A percentile compares a stretch with the other conserved stretches of the same genome.
phyloP scores from a whole-genome alignment of 2,329 filamentous ascomycete genomes.

The Whalleya microplaca region DNA sequence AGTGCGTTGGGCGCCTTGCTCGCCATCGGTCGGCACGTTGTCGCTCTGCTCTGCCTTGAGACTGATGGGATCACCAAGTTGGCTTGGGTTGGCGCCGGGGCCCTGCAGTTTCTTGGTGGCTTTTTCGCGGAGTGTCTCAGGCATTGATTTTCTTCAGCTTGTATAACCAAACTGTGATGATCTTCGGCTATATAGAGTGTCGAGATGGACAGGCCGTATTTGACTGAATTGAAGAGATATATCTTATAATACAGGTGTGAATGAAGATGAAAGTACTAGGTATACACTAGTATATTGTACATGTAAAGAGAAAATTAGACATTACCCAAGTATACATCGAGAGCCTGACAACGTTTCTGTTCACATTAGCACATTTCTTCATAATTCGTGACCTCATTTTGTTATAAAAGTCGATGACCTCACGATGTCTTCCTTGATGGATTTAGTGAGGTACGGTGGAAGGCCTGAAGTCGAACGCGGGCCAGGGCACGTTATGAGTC shows the following conservation, averaged over 20 bases:
- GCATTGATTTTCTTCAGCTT: slow-evolving; percentile 21
- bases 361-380: too few relatives aligned
- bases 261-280: too few relatives aligned
- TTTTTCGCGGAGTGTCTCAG: slow-evolving; percentile 35
- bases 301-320: too few relatives aligned
- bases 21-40: slow-evolving; percentile 33
- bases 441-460: background rate
- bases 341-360: too few relatives aligned
- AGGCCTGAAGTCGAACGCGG: background rate
- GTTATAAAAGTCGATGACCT: slow-evolving; percentile 34
- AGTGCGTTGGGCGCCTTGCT: slow-evolving; percentile 24
- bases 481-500: background rate
- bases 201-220: background rate
- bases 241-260: too few relatives aligned
- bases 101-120: slow-evolving; percentile 36
- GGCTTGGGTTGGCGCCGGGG: slow-evolving; percentile 40
- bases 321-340: too few relatives aligned
- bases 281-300: too few relatives aligned
- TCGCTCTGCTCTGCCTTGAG: slow-evolving; percentile 43
- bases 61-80: slow-evolving; percentile 45
- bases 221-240: background rate
- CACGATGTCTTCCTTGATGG: slow-evolving; percentile 17
- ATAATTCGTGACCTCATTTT: slow-evolving; percentile 31
- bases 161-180: background rate
- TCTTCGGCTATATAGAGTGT: background rate